Conservation (phyloP, 2,329 filamentous ascomycete species). For the Mariannaea elegans region DNA sequence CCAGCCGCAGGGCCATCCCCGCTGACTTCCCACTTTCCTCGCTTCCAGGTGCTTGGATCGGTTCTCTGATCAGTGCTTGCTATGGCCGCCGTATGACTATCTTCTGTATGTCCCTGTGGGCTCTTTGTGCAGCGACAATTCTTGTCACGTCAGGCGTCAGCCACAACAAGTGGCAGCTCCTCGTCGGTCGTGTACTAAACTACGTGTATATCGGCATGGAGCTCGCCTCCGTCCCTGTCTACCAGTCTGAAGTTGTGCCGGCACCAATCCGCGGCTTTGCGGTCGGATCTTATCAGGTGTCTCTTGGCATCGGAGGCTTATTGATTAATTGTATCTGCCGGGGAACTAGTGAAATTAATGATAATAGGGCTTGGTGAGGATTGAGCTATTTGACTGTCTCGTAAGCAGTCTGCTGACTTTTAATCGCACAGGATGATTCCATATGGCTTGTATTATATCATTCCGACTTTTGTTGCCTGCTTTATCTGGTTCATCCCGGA, state of each 20-base stretch:
- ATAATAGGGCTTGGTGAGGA: constrained; percentile 31
- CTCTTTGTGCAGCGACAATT: constrained; percentile 44
- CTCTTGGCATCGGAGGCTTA: constrained; percentile 34
- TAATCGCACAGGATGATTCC: constrained; percentile 19
- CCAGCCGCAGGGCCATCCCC: no score
- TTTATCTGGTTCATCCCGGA: constrained; percentile 34
- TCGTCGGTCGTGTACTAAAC: constrained; percentile 47
- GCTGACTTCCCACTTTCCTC: no score
- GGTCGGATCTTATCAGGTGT: constrained; percentile 48
- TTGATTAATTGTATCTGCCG: constrained; percentile 37
- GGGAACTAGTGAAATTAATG: constrained; percentile 29
- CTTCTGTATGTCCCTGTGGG: constrained; percentile 47
- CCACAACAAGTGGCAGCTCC: constrained; percentile 40
- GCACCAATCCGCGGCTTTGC: constrained; percentile 43
- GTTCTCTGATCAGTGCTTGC: no score
- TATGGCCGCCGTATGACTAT: constrained; percentile 45
- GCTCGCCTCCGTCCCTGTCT: constrained; percentile 46
- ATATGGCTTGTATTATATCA: constrained; percentile 34
- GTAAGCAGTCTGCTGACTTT: no score
- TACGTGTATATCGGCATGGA: constrained; percentile 50
- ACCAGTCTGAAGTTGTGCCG: constrained; percentile 46
- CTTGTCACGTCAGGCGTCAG: constrained; percentile 38
- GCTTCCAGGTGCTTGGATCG: no score
- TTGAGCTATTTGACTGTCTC: no score
- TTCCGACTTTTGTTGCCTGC: constrained; percentile 23